A percentile compares a stretch with the other conserved stretches of the same genome.
Evolutionary conservation across 1,284 basidiomycete genomes (phyloP).

Genomic region (Xerocomus subilludens): DNA sequence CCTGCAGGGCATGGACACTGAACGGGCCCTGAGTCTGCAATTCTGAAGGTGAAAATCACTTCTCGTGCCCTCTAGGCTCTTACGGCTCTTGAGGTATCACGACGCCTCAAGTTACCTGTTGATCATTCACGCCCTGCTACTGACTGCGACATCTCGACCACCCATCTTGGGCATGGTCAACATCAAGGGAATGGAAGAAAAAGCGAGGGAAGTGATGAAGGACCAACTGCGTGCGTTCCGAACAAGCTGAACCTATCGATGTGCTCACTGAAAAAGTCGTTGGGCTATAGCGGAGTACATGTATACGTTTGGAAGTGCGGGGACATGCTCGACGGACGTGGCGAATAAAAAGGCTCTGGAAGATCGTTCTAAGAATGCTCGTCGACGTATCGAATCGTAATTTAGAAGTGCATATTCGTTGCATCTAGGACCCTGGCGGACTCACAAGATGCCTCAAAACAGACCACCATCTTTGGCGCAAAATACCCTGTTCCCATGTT

Average conservation of each 20-base stretch:
- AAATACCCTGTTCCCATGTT: conserved; percentile 62
- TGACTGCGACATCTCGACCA: too few relatives aligned
- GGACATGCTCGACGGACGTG: conserved; percentile 57
- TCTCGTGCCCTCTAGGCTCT: too few relatives aligned
- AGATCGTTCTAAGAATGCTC: conserved; percentile 69
- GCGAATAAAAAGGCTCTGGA: conserved; percentile 61
- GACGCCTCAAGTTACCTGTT: too few relatives aligned
- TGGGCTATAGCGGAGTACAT: conserved; percentile 57
- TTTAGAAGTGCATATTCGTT: conserved; percentile 56
- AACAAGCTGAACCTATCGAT: too few relatives aligned
- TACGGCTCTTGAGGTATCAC: too few relatives aligned
- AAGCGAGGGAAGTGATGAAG: conserved; percentile 62
- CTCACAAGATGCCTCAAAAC: background rate
- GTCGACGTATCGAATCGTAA: conserved; percentile 63
- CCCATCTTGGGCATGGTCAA: conserved; percentile 64
- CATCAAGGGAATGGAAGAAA: conserved; percentile 65
- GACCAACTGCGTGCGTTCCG: conserved; percentile 56
- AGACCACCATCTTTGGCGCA: conserved; percentile 65
- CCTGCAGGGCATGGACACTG: too few relatives aligned
- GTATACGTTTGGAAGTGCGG: conserved; percentile 64
- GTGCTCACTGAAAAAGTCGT: too few relatives aligned
- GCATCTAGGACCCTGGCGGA: background rate
- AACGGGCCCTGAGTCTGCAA: too few relatives aligned
- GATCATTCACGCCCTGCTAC: too few relatives aligned
- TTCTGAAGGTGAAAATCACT: too few relatives aligned